These are phyloP conservation scores for Annulohypoxylon moriforme DNA, from an alignment of 495 filamentous ascomycete species.

Conservation along the genomic window DNA sequence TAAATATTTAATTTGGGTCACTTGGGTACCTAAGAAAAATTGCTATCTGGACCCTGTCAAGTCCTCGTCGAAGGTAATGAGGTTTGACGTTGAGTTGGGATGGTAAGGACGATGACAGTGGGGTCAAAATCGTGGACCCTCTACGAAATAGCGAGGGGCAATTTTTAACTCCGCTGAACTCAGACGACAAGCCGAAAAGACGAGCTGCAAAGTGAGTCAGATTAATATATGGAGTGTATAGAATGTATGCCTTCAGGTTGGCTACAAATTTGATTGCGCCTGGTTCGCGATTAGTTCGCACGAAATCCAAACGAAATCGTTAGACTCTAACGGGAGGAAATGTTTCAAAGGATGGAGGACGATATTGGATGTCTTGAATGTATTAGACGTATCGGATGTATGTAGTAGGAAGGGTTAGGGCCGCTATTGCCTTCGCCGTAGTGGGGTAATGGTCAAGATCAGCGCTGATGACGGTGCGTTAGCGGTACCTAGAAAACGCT, in stretches of 20 bases:
- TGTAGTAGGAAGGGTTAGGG: constrained; percentile 38
- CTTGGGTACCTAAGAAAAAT: background rate
- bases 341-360: background rate
- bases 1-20: background rate
- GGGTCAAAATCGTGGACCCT: constrained; percentile 25
- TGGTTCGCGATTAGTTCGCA: background rate
- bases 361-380: background rate
- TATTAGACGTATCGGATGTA: background rate
- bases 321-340: background rate
- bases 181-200: constrained; percentile 4
- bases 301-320: background rate
- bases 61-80: background rate
- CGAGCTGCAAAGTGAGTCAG: background rate
- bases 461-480: constrained; percentile 19
- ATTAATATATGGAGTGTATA: background rate
- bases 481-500: background rate
- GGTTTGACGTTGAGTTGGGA: background rate
- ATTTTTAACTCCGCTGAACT: constrained; percentile 12
- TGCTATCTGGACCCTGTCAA: background rate
- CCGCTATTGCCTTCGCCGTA: constrained; percentile 28
- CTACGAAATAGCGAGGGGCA: constrained; percentile 23
- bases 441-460: constrained; percentile 27
- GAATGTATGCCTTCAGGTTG: constrained; percentile 18
- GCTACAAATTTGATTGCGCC: background rate
- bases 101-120: background rate